A percentile compares a stretch with the other conserved stretches of the same genome.
Evolutionary conservation across 2,329 filamentous ascomycete species (phyloP).

Genomic region (Torrubiella hemipterigena): DNA sequence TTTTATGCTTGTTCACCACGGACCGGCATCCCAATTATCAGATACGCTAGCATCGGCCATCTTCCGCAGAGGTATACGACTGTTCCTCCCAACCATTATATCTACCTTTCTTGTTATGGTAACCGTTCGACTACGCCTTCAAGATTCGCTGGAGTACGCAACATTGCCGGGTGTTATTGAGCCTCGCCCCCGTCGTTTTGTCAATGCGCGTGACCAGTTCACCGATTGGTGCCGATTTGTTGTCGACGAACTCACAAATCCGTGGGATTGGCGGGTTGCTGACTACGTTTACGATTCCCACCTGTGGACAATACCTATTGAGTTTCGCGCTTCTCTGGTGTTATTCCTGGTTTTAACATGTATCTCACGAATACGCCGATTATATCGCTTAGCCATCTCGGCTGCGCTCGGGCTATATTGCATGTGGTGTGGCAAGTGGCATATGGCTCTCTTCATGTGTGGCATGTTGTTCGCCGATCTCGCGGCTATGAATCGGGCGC

Average conservation of each 20-base stretch:
- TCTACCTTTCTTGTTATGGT: conserved; percentile 25
- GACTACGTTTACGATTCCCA: conserved; percentile 3
- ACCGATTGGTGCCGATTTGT: not conserved
- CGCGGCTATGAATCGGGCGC: not conserved
- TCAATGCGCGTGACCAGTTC: not conserved
- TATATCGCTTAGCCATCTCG: conserved; percentile 2
- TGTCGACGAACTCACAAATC: not conserved
- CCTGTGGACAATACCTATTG: conserved; percentile 5
- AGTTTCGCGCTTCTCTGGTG: conserved; percentile 4
- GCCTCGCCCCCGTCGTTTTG: not conserved
- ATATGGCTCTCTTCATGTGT: not conserved
- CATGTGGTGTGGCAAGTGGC: not conserved
- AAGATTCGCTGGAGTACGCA: not conserved
- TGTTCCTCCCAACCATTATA: conserved; percentile 26
- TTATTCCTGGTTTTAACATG: conserved; percentile 1
- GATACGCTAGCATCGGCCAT: conserved; percentile 23
- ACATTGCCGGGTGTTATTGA: not conserved
- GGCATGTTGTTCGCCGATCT: not conserved
- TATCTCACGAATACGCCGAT: conserved; percentile 1
- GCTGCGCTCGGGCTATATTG: not conserved
- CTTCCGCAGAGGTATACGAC: conserved; percentile 24
- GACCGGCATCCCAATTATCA: conserved; percentile 21
- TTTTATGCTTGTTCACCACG: conserved; percentile 30
- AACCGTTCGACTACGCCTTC: not conserved
- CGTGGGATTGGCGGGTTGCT: not conserved